Evolutionary conservation across 2,329 filamentous ascomycete genomes (phyloP), one percentile per base, ranked within the genome.

Genomic region (Alternaria novae-zelandiae): DNA sequence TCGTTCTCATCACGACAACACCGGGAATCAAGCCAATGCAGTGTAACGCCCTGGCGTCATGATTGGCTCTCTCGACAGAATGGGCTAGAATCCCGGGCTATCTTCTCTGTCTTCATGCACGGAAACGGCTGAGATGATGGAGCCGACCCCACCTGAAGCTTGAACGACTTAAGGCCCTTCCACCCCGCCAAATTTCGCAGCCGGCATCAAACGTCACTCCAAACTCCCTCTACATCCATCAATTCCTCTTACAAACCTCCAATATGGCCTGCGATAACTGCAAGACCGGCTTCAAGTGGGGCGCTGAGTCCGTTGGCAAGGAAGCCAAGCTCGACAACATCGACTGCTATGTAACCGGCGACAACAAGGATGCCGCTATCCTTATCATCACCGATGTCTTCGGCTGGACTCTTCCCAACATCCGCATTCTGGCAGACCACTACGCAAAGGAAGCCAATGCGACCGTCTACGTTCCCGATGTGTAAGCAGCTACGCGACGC

Each of bases 351-450:
- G 74, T 83, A 17, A 75, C 82, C 11, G 82, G 82, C 65, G 79
- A 82, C n/a, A 74, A 79, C 50, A 76, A 80, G 36, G 83, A 83
- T 66, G 79, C 79, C 5, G 78, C 85, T 45, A 77, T 86, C 55
- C 82, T 86, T 65, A 75, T 86, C 53, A 32, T 77, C n/a, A 71
- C 76, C 25, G 73, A 74, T 76, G 77, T 86, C 71, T 85, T 84
- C 63, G 83, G 83, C 63, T 85, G 80, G 80, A 80, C 80, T n/a
- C 79, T 85, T 53, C 71, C 76, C 30, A 85, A 85, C 69, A 72
- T 80, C 47, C 80, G 83, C 30, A 68, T 85, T 5, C 74, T 85
- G 13, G 83, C 83, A 12, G 83, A 85, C 71, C 73, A 81, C 54
- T 85, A 84, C 68, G 83, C 83, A 28, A 78, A 80, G 36, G 76